phyloP scores from a whole-genome alignment of 768 basidiomycete genomes.

The Amanita rimosa region DNA sequence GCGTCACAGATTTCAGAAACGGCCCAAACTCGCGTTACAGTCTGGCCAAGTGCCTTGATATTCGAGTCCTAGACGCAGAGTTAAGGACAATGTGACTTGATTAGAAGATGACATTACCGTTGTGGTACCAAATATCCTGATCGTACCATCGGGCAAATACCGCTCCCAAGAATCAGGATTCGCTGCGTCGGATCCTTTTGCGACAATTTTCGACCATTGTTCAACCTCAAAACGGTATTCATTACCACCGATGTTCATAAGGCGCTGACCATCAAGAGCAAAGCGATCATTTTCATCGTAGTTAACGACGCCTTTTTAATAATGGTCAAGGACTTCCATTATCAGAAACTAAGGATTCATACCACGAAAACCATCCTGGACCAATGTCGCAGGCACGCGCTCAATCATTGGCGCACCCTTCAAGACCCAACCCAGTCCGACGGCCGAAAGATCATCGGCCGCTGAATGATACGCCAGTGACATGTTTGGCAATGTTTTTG shows the following conservation, averaged over 20 bases:
- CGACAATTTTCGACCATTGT: not conserved
- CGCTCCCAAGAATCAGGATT: not conserved
- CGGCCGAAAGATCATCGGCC: not conserved
- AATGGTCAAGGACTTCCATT: not conserved
- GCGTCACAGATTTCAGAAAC: not conserved
- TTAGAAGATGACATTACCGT: too few relatives aligned
- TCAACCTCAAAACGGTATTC: not conserved
- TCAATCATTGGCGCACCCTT: not conserved
- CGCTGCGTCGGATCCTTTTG: not conserved
- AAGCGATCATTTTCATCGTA: not conserved
- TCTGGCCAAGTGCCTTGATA: not conserved
- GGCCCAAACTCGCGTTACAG: not conserved
- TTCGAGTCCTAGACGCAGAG: not conserved
- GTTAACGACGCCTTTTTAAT: not conserved
- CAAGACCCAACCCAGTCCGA: not conserved
- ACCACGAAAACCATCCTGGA: not conserved
- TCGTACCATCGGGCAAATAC: not conserved
- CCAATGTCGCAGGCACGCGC: not conserved
- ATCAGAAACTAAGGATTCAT: too few relatives aligned
- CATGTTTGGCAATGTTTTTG: not conserved
- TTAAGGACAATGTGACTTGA: too few relatives aligned
- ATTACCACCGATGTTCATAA: not conserved
- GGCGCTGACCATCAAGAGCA: not conserved
- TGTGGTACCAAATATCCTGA: not conserved
- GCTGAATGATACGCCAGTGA: not conserved